These are phyloP conservation scores for Sugiyamaella americana DNA, from an alignment of 805 yeast genomes.

Conservation along the genomic window DNA sequence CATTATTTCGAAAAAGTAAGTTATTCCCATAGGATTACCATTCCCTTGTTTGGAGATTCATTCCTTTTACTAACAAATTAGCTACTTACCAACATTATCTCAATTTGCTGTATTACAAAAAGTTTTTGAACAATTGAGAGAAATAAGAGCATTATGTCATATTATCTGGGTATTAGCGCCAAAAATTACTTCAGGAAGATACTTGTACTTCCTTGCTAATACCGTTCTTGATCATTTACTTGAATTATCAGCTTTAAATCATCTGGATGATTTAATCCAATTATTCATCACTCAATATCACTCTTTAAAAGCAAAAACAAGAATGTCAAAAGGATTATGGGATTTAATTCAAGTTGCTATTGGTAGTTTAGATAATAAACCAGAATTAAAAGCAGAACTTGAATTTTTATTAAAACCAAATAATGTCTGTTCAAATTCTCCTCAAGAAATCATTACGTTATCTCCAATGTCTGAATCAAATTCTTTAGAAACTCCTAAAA, in stretches of 20 bases:
- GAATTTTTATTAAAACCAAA: slow-evolving; percentile 17
- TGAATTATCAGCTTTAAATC: slow-evolving; percentile 20
- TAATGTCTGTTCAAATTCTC: slow-evolving; percentile 4
- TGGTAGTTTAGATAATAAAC: slow-evolving; percentile 11
- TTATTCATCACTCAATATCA: slow-evolving; percentile 15
- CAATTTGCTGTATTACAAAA: slow-evolving; percentile 43
- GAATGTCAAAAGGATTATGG: slow-evolving; percentile 21
- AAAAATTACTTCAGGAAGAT: slow-evolving; percentile 47
- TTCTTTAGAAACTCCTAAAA: slow-evolving; percentile 4
- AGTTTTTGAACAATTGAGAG: slow-evolving; percentile 50
- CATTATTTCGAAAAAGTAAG: background rate
- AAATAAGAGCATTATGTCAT: slow-evolving; percentile 23
- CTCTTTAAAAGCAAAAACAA: slow-evolving; percentile 12
- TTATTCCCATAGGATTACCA: too few species aligned
- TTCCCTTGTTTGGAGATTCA: too few species aligned
- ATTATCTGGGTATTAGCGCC: slow-evolving; percentile 46
- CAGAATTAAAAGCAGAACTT: slow-evolving; percentile 19
- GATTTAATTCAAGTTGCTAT: slow-evolving; percentile 21
- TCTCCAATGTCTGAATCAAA: slow-evolving; percentile 26
- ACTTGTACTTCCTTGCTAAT: slow-evolving; percentile 38
- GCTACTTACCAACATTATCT: slow-evolving; percentile 5
- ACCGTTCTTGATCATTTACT: slow-evolving; percentile 15
- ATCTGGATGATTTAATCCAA: slow-evolving; percentile 18
- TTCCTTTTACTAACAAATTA: background rate
- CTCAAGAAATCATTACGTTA: slow-evolving; percentile 17